A percentile compares a stretch with the other conserved stretches of the same genome.
These are phyloP conservation scores for Blepharisma stoltei DNA, from an alignment of 73 alveolate species.

Conservation along the genomic window DNA sequence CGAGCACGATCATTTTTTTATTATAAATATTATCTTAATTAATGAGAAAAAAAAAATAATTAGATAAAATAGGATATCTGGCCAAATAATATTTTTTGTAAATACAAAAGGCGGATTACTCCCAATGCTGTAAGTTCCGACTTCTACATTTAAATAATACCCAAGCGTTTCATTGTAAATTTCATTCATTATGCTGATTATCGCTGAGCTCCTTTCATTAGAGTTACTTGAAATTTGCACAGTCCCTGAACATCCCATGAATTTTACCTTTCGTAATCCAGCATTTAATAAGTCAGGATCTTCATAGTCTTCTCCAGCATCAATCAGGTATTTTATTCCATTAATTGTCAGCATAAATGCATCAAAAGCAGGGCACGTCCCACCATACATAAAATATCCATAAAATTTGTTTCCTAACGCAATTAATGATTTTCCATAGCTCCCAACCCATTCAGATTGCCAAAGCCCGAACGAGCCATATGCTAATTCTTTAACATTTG, in stretches of 20 bases:
- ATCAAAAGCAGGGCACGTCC: conserved; percentile 1
- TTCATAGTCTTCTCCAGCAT: conserved; percentile 2
- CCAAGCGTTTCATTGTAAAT: too few relatives aligned
- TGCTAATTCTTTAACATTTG: too few relatives aligned
- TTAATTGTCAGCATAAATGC: not conserved
- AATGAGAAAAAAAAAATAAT: too few relatives aligned
- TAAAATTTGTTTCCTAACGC: not conserved
- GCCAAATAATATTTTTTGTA: not conserved
- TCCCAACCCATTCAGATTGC: not conserved
- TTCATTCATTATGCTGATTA: too few relatives aligned
- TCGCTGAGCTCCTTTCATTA: not conserved
- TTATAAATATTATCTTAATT: too few relatives aligned
- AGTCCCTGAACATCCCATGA: not conserved
- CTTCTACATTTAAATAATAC: too few relatives aligned
- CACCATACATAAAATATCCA: not conserved
- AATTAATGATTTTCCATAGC: not conserved
- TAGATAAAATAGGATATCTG: too few relatives aligned
- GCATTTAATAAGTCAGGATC: not conserved
- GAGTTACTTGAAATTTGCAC: not conserved
- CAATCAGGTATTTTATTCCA: not conserved
- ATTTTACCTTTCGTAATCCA: not conserved
- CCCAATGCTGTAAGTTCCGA: too few relatives aligned
- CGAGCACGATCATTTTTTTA: too few relatives aligned
- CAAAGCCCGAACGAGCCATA: too few relatives aligned
- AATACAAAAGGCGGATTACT: not conserved